Evolutionary conservation across 2,329 filamentous ascomycete genomes (phyloP).

Genomic region (Microsporum canis): DNA sequence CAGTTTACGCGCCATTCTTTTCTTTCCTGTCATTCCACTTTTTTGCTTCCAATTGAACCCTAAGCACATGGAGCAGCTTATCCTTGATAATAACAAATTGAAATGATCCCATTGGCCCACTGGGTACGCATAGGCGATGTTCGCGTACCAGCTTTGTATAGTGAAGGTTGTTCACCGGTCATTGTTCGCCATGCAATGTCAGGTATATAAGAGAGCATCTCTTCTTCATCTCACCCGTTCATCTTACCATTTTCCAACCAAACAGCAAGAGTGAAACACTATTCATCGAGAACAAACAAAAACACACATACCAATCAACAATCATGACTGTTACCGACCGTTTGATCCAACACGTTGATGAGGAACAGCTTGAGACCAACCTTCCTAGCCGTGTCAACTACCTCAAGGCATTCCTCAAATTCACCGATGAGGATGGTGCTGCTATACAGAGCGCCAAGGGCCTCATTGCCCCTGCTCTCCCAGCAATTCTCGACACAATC

Average conservation of each 20-base stretch:
- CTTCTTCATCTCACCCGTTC: neutral
- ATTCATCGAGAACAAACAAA: neutral
- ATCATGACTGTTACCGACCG: constrained; percentile 7
- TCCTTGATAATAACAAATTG: neutral
- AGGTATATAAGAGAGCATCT: neutral
- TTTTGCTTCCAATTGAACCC: neutral
- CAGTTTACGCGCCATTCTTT: neutral
- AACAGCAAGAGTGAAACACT: neutral
- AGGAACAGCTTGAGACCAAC: constrained; percentile 9
- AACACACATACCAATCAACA: neutral
- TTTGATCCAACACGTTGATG: constrained; percentile 11
- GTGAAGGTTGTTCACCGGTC: neutral
- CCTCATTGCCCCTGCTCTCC: constrained; percentile 19
- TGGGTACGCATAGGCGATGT: too few relatives aligned
- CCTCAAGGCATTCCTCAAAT: constrained; percentile 20
- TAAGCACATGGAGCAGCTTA: neutral
- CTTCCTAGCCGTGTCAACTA: constrained; percentile 17
- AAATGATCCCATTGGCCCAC: neutral
- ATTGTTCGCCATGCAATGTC: neutral
- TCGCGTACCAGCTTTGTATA: neutral
- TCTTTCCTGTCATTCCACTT: neutral
- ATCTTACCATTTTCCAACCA: neutral
- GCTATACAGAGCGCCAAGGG: constrained; percentile 17
- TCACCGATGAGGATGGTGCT: constrained; percentile 19
- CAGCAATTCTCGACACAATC: constrained; percentile 20